Evolutionary conservation across 495 filamentous ascomycete species (phyloP).

Genomic region (Penicillium desertorum): DNA sequence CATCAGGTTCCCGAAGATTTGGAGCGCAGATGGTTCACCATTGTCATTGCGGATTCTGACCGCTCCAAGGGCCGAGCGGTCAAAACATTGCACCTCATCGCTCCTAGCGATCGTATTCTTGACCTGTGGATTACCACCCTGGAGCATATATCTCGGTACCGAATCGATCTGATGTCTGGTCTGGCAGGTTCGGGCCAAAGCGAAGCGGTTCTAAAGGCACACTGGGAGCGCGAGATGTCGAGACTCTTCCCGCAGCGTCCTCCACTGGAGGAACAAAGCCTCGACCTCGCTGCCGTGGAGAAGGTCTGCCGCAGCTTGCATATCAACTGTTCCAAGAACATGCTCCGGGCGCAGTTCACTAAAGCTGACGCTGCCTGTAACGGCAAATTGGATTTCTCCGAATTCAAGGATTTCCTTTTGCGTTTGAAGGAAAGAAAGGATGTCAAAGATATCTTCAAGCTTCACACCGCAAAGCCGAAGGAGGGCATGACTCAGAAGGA

Average conservation of each 20-base stretch:
- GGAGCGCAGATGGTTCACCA: slow-evolving; percentile 78
- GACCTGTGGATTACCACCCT: slow-evolving; percentile 78
- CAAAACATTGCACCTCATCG: slow-evolving; percentile 82
- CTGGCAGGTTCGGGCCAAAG: slow-evolving; percentile 69
- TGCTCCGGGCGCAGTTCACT: slow-evolving; percentile 72
- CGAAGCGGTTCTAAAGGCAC: slow-evolving; percentile 73
- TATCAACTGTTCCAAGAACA: slow-evolving; percentile 77
- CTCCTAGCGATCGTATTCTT: slow-evolving; percentile 65
- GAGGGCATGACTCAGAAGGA: slow-evolving; percentile 65
- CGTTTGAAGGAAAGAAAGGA: slow-evolving; percentile 82
- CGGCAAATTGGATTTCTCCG: slow-evolving; percentile 65
- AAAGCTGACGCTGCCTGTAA: slow-evolving; percentile 62
- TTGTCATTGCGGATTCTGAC: slow-evolving; percentile 72
- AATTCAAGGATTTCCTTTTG: slow-evolving; percentile 80
- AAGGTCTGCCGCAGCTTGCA: slow-evolving; percentile 82
- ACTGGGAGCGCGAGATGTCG: slow-evolving; percentile 87
- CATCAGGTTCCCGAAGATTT: slow-evolving; percentile 61
- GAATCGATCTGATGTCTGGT: slow-evolving; percentile 84
- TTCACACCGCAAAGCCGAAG: slow-evolving; percentile 48
- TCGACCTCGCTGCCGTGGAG: slow-evolving; percentile 75
- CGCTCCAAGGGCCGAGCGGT: slow-evolving; percentile 64
- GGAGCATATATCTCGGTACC: slow-evolving; percentile 73
- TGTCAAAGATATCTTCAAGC: slow-evolving; percentile 66
- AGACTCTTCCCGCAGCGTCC: slow-evolving; percentile 57
- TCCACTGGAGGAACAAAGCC: slow-evolving; percentile 60